phyloP scores from a whole-genome alignment of 768 basidiomycete genomes.

The Clathrus columnatus region DNA sequence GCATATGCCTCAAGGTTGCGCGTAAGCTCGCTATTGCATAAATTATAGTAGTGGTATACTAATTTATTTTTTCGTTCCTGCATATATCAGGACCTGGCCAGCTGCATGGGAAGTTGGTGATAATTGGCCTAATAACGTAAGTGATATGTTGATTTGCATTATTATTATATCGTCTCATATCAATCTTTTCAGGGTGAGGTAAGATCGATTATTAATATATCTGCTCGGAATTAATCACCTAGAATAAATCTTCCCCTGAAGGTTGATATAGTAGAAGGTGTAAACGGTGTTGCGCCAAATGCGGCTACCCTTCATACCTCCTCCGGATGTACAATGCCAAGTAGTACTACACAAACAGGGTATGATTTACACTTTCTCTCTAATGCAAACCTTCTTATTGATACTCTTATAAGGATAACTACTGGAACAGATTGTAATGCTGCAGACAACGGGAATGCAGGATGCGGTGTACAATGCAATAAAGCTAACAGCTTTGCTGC shows the following conservation, averaged over 20 bases:
- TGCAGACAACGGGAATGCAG: slow-evolving; percentile 39
- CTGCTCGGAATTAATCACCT: background rate
- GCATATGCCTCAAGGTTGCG: slow-evolving; percentile 57
- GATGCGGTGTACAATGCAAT: slow-evolving; percentile 42
- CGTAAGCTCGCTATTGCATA: slow-evolving; percentile 25
- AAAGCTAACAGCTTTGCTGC: slow-evolving; percentile 46
- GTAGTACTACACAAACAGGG: slow-evolving; percentile 38
- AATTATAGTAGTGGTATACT: background rate
- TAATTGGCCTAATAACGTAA: slow-evolving; percentile 41
- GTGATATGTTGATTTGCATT: slow-evolving; percentile 8
- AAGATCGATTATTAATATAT: slow-evolving; percentile 14
- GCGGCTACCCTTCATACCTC: slow-evolving; percentile 47
- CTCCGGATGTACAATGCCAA: slow-evolving; percentile 47
- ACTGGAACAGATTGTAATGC: slow-evolving; percentile 40
- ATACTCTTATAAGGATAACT: slow-evolving; percentile 23
- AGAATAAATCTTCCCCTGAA: background rate
- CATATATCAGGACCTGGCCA: slow-evolving; percentile 44
- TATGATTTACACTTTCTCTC: slow-evolving; percentile 18
- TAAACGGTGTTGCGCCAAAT: slow-evolving; percentile 47
- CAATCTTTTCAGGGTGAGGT: slow-evolving; percentile 23
- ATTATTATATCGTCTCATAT: background rate
- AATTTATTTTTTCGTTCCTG: slow-evolving; percentile 4
- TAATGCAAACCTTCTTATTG: background rate
- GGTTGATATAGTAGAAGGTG: slow-evolving; percentile 33
- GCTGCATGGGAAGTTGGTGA: slow-evolving; percentile 47